Evolutionary conservation across 2,329 filamentous ascomycete species (phyloP).

Genomic region (Fusarium stilboides): DNA sequence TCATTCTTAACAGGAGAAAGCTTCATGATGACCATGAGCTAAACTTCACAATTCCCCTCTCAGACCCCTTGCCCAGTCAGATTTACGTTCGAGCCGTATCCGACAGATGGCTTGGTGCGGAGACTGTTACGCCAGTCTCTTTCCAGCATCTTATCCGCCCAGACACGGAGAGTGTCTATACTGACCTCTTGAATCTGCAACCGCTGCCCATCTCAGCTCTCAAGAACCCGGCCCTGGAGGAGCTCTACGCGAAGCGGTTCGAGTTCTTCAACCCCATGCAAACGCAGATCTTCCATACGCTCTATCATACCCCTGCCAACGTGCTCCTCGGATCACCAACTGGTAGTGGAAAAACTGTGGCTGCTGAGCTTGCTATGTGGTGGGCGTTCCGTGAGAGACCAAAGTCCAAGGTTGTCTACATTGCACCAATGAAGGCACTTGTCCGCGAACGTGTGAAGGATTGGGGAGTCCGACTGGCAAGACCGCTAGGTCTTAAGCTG

Average conservation of each 20-base stretch:
- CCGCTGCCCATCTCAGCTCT: conserved; percentile 89
- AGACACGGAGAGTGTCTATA: conserved; percentile 97
- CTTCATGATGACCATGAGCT: conserved; percentile 97
- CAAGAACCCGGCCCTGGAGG: conserved; percentile 88
- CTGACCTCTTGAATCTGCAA: conserved; percentile 91
- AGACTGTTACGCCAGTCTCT: conserved; percentile 94
- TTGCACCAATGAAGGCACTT: conserved; percentile 98
- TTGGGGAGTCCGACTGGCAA: conserved; percentile 87
- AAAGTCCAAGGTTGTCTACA: conserved; percentile 97
- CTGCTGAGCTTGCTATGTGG: conserved; percentile 98
- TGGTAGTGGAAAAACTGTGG: conserved; percentile 97
- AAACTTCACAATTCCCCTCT: conserved; percentile 96
- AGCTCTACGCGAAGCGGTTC: conserved; percentile 90
- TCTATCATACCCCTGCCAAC: conserved; percentile 93
- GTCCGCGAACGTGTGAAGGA: conserved; percentile 97
- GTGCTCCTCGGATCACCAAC: conserved; percentile 96
- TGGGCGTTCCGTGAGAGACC: conserved; percentile 97
- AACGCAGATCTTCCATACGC: conserved; percentile 96
- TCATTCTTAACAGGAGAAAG: conserved; percentile 91
- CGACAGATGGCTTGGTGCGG: conserved; percentile 95
- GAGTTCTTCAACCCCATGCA: conserved; percentile 99
- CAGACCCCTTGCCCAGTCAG: conserved; percentile 93
- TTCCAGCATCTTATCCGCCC: conserved; percentile 98
- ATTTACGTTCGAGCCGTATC: conserved; percentile 97
- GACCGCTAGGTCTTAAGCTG: conserved; percentile 87